These are phyloP conservation scores for Mortierella hygrophila DNA, from an alignment of 192 early-diverging fungal genomes.

Conservation along the genomic window DNA sequence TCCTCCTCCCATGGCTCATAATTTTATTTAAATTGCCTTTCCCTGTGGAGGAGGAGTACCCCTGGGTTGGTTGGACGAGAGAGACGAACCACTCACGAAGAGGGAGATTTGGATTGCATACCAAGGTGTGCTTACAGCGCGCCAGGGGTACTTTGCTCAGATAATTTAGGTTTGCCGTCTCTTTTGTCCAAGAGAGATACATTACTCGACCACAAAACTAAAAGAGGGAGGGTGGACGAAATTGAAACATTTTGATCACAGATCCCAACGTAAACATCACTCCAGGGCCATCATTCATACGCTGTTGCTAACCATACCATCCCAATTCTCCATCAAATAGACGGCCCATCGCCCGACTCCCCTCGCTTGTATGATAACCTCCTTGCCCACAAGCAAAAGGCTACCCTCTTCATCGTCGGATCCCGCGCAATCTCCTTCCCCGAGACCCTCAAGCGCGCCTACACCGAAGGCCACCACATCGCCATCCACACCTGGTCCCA, in stretches of 20 bases:
- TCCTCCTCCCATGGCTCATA: neutral
- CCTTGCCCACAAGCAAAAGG: constrained; percentile 56
- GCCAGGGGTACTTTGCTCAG: neutral
- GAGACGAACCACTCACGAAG: neutral
- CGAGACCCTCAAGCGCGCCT: constrained; percentile 61
- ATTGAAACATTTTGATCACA: neutral
- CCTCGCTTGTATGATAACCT: constrained; percentile 61
- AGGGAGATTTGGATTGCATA: no score
- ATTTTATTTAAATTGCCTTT: neutral
- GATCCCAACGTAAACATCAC: neutral
- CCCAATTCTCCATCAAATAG: neutral
- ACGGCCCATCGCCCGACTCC: constrained; percentile 64
- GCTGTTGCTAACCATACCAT: no score
- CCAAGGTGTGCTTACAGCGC: neutral
- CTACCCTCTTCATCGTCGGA: constrained; percentile 70
- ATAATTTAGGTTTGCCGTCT: neutral
- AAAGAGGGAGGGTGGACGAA: neutral
- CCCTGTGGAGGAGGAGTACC: neutral
- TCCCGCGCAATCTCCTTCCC: constrained; percentile 58
- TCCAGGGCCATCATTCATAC: neutral
- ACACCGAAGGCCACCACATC: constrained; percentile 66
- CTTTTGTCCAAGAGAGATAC: neutral
- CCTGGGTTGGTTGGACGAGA: no score
- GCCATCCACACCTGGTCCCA: constrained; percentile 72
- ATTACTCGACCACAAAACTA: neutral